Base-by-base conservation (phyloP, 2,329 filamentous ascomycete genomes). In the Cladophialophora carrionii region DNA sequence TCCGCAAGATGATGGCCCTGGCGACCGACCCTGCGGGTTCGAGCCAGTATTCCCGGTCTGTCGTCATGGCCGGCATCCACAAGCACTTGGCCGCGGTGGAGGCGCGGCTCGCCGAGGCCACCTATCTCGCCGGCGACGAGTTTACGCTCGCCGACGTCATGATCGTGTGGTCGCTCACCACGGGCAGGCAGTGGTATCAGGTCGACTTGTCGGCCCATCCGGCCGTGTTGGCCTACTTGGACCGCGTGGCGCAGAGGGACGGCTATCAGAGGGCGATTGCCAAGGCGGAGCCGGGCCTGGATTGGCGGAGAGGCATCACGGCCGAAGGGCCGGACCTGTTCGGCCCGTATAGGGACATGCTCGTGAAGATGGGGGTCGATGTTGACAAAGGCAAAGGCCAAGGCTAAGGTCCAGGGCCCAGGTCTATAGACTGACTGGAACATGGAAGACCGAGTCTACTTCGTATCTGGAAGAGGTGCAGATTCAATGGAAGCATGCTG, bases 71-170 rank as follows among this genome's bases (percentile, higher is more conserved):
- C 5, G 78, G 77, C 12, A 70, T 83, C 1, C 62, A 74, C 3
- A 72, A 68, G n/a, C 74, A 77, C 0, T 66, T 89, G 37, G 51
- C 63, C n/a, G 69, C 79, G 24, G 58, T 87, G 29, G 80, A 90
- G 46, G 74, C 80, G 2, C 77, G 83, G 10, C 72, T 90, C n/a
- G n/a, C n/a, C n/a, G 2, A 70, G 68, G 2, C 66, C 41, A 72
- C 77, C 7, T 90, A 82, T 79, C 76, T 90, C 14, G 24, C 86
- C 84, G 88, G 88, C 2, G 76, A 81, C 0, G 79, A 87, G 57
- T 85, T 90, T 64, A 89, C 85, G 0, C 85, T 80, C 0, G 88
- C 88, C 1, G 88, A 91, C 74, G 78, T 89, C 46, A 89, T 90
- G 86, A 78, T 77, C 4, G 80, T 87, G 0, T 88, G 84, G 71